Percentiles rank a stretch among this genome's conserved stretches.
phyloP scores from a whole-genome alignment of 176 grass and related monocot genomes.

The Musa beccarii region DNA sequence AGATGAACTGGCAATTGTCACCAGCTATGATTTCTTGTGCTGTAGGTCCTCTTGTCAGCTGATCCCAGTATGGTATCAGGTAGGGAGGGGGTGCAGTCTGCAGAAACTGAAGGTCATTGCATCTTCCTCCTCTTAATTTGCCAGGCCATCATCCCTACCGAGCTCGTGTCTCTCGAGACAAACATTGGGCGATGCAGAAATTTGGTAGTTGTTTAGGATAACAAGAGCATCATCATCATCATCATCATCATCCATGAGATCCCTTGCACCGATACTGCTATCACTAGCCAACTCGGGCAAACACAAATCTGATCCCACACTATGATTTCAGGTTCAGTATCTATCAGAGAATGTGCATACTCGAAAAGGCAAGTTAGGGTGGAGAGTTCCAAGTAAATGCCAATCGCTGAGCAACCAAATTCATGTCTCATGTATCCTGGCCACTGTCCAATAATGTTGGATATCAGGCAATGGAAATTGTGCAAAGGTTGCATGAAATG shows the following conservation, averaged over 20 bases:
- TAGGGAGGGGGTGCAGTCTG: background rate
- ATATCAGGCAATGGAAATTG: background rate
- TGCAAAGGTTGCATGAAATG: too few species aligned
- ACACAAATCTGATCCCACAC: background rate
- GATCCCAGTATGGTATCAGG: background rate
- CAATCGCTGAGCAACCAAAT: background rate
- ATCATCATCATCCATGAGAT: background rate
- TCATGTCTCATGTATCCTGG: background rate
- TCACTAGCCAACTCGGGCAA: background rate
- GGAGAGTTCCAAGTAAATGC: too few species aligned
- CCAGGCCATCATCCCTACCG: background rate
- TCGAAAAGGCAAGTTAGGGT: too few species aligned
- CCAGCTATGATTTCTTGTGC: background rate
- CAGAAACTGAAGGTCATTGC: background rate
- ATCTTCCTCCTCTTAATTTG: background rate
- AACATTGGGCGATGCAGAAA: background rate
- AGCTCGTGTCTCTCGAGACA: background rate
- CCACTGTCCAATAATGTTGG: background rate
- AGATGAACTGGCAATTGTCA: background rate
- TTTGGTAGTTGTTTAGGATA: background rate
- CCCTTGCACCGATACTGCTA: background rate
- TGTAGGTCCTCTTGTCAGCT: background rate
- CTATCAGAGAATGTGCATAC: background rate
- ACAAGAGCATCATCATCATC: too few species aligned
- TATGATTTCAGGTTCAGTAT: background rate